Conservation (phyloP, 2,329 filamentous ascomycete genomes). For the Cadophora sp. region DNA sequence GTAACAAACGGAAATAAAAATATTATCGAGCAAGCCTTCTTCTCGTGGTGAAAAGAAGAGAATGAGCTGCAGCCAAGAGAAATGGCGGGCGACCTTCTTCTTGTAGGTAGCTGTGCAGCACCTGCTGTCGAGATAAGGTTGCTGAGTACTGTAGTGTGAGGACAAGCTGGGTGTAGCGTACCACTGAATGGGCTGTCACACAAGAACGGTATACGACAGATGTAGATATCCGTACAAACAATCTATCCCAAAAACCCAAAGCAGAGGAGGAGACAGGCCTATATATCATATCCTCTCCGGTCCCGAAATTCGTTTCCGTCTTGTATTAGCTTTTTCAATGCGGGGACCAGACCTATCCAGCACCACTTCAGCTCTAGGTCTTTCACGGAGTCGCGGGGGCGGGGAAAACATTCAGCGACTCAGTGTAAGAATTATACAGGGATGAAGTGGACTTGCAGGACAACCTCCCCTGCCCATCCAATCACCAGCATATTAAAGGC, state of each 20-base stretch:
- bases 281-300: background rate
- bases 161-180: background rate
- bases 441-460: background rate
- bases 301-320: background rate
- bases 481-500: background rate
- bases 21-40: background rate
- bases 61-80: conserved; percentile 8
- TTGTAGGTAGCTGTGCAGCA: background rate
- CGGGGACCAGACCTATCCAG: conserved; percentile 4
- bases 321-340: background rate
- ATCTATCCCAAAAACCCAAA: background rate
- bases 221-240: background rate
- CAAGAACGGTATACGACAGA: background rate
- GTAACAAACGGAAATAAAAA: background rate
- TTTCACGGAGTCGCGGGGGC: background rate
- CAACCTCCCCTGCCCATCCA: background rate
- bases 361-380: background rate
- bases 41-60: background rate
- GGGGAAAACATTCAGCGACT: background rate
- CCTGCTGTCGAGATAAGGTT: conserved; percentile 6
- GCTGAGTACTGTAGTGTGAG: background rate
- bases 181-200: background rate
- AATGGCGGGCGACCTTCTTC: background rate
- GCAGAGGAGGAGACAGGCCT: background rate
- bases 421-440: background rate